Evolutionary conservation across 768 basidiomycete species (phyloP), one percentile per base, ranked within the genome.

Genomic region (Megacollybia marginata): DNA sequence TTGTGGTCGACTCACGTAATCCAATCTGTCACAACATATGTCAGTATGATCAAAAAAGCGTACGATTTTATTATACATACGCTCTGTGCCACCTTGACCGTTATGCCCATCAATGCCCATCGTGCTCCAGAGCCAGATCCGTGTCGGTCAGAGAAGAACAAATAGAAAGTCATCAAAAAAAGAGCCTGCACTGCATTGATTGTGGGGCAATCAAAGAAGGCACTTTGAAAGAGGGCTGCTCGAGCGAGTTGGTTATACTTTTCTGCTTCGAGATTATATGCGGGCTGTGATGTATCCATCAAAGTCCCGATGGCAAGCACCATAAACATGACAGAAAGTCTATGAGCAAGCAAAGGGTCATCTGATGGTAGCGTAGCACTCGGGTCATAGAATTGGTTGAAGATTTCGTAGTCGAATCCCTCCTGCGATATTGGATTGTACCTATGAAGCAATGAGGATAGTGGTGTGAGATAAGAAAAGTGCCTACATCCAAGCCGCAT

Each of bases 401-500:
- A 85, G 48, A 85, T 71, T 57, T 84, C 79, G 50, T 65, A 72
- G 53, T 83, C 75, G 62, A 85, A 83, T 42, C 75, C 69, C 28
- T 80, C 77, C 54, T 74, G 66, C 47, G 70, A 76, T 50, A 85
- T 77, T 33, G 83, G 83, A 59, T 83, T 78, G 59, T 85, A 85
- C 82, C 83, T 85, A 55, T 15, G 9, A 28, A 33, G 40, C 48
- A 34, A 45, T 51, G 32, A 42, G 47, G 50, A 52, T 58, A 47
- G 47, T 48, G 52, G 45, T 19, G 51, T 36, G 51, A 46, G 33
- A 31, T 46, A 46, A 50, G 46, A 44, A 8, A 28, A 44, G 32
- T 20, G 46, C 81, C 65, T 64, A 84, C 83, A 86, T 85, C 83
- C 83, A 85, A 48, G 81, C 77, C 31, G 81, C 85, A 57, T 80